Evolutionary conservation across 805 yeast genomes (phyloP).

Genomic region (Candida tammaniensis): DNA sequence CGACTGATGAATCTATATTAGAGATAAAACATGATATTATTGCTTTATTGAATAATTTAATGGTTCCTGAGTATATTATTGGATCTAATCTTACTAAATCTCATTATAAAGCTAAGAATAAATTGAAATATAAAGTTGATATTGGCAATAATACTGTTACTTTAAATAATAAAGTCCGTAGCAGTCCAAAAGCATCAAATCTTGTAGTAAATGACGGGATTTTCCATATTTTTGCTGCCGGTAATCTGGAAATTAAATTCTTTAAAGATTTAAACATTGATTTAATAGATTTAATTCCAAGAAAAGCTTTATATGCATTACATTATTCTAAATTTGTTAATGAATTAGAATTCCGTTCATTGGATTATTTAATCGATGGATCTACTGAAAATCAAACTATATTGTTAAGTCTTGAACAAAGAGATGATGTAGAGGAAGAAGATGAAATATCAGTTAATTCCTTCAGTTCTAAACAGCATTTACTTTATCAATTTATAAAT

Average conservation of each 20-base stretch:
- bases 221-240: conserved; percentile 27
- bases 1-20: conserved; percentile 28
- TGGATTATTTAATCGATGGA: conserved; percentile 57
- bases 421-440: conserved; percentile 31
- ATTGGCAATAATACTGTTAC: conserved; percentile 15
- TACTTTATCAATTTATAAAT: conserved; percentile 63
- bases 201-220: conserved; percentile 31
- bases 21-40: conserved; percentile 31
- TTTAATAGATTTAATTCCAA: conserved; percentile 26
- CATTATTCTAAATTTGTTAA: conserved; percentile 61
- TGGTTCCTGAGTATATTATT: conserved; percentile 15
- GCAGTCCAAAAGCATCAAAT: conserved; percentile 13
- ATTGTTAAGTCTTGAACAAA: conserved; percentile 45
- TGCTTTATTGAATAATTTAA: conserved; percentile 22
- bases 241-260: conserved; percentile 10
- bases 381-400: conserved; percentile 53
- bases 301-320: conserved; percentile 36
- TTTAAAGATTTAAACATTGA: conserved; percentile 20
- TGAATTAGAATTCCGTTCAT: conserved; percentile 62
- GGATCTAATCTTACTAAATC: conserved; percentile 5
- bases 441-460: conserved; percentile 17
- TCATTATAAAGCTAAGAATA: conserved; percentile 4
- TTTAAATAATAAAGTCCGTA: conserved; percentile 19
- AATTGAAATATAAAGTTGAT: conserved; percentile 12
- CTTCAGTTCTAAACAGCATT: conserved; percentile 33